Evolutionary conservation across 768 basidiomycete species (phyloP).

Genomic region (Psilocybe cyanescens): DNA sequence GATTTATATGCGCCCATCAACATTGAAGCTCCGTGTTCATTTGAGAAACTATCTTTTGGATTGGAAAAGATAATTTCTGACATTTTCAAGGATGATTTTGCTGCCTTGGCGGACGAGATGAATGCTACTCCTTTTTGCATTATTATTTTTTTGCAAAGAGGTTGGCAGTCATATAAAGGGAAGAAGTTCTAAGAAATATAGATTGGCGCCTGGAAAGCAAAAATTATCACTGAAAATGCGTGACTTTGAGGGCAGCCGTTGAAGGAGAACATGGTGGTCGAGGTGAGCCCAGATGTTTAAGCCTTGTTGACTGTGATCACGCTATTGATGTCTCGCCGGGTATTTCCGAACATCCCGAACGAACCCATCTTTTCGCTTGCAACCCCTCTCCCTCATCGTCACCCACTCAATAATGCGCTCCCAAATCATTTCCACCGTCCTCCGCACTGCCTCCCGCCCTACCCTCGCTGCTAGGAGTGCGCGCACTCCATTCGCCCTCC

Average conservation of each 20-base stretch:
- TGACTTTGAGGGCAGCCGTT: background rate
- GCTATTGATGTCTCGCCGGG: constrained; percentile 23
- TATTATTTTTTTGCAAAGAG: no score
- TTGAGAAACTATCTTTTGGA: no score
- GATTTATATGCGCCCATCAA: no score
- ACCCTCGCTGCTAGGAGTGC: constrained; percentile 37
- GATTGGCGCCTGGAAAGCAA: no score
- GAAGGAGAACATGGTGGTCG: constrained; percentile 1
- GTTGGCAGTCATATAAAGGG: no score
- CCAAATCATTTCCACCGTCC: constrained; percentile 61
- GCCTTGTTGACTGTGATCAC: constrained; percentile 13
- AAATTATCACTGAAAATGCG: no score
- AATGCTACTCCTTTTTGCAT: no score
- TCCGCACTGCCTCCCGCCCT: constrained; percentile 64
- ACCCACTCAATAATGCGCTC: constrained; percentile 51
- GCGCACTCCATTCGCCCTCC: constrained; percentile 46
- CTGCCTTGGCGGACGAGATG: no score
- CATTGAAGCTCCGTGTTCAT: no score
- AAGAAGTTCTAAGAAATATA: no score
- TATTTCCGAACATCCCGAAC: constrained; percentile 33
- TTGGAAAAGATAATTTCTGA: no score
- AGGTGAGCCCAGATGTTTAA: constrained; percentile 12
- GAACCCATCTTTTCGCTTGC: constrained; percentile 28
- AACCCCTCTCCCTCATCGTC: constrained; percentile 21
- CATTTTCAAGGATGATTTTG: no score